Base-by-base conservation (phyloP, 768 basidiomycete species). In the Calocybe gangraenosa region DNA sequence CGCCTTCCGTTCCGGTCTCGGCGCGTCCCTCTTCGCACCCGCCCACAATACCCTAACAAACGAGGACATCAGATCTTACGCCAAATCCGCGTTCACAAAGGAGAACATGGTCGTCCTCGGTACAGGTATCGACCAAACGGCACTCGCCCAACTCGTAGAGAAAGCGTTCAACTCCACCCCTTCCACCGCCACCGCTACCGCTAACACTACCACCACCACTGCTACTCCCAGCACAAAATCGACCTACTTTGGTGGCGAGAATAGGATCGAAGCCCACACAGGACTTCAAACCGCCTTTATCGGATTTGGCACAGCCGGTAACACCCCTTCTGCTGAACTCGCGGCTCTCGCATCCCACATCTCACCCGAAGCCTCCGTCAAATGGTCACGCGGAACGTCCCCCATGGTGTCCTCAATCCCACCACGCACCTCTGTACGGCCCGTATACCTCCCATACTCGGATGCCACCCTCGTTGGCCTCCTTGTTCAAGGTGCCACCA, bases 1-100 rank as follows among this genome's bases (percentile, higher is more conserved):
- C 47, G 94, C 95, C 35, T 99, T 98, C 87, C 92, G 94, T 59
- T 75, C 73, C 34, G 95, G 95, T 13, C 92, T 98, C 57, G 95
- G 95, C 56, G 77, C 87, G 54, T 86, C 94, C 18, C 78, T 97
- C 49, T 92, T 90, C 66, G 86, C 92, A 15, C 71, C 84, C n/a
- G 71, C 79, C 13, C 82, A 88, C 59, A 68, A 68, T 48, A 67
- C 75, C 53, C 65, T 89, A 55, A 76, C 81, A 38, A 73, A 76
- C 17, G 76, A 75, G 10, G 85, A 91, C 53, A 76, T 95, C 57
- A 82, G 84, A 60, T 67, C 76, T 2, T 93, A 78, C 57, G 92
- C 92, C 50, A 63, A 76, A 22, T 65, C 78, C 43, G 82, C 81
- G 18, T 93, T 94, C 67, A 71, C 78, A 42, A 82, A 84, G 58